phyloP scores from a whole-genome alignment of 164 flowering plant species.

The Vitis rotundifolia region DNA sequence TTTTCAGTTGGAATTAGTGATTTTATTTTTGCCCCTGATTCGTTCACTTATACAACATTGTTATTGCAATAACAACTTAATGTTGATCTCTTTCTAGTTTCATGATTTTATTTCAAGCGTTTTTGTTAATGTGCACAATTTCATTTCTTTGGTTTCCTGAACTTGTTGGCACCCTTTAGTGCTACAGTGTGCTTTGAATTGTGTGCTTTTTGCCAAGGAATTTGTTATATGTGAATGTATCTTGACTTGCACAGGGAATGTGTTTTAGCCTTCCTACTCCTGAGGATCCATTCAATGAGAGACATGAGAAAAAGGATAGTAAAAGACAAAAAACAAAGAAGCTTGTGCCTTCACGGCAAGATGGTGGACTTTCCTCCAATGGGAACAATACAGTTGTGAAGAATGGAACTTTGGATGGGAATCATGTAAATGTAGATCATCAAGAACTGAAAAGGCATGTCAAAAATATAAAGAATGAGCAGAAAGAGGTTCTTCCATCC shows the following conservation, averaged over 20 bases:
- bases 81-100: too few relatives aligned
- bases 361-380: slow-evolving; percentile 10
- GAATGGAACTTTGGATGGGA: slow-evolving; percentile 11
- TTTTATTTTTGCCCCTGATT: too few relatives aligned
- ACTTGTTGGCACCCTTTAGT: neutral
- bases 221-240: neutral
- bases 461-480: slow-evolving; percentile 8
- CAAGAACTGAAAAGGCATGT: slow-evolving; percentile 14
- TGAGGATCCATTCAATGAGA: slow-evolving; percentile 92
- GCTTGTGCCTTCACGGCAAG: slow-evolving; percentile 12
- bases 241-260: slow-evolving; percentile 67
- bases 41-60: too few relatives aligned
- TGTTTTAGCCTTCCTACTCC: slow-evolving; percentile 89
- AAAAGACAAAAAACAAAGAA: slow-evolving; percentile 25
- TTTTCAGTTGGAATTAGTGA: too few relatives aligned
- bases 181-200: neutral
- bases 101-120: too few relatives aligned
- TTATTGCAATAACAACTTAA: too few relatives aligned
- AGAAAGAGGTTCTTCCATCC: slow-evolving; percentile 1
- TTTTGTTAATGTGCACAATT: too few relatives aligned
- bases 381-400: slow-evolving; percentile 12
- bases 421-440: slow-evolving; percentile 5
- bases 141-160: neutral
- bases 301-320: slow-evolving; percentile 30
- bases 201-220: neutral